Evolutionary conservation across 345 rosid species (phyloP).

Genomic region (Arabidopsis suecica): DNA sequence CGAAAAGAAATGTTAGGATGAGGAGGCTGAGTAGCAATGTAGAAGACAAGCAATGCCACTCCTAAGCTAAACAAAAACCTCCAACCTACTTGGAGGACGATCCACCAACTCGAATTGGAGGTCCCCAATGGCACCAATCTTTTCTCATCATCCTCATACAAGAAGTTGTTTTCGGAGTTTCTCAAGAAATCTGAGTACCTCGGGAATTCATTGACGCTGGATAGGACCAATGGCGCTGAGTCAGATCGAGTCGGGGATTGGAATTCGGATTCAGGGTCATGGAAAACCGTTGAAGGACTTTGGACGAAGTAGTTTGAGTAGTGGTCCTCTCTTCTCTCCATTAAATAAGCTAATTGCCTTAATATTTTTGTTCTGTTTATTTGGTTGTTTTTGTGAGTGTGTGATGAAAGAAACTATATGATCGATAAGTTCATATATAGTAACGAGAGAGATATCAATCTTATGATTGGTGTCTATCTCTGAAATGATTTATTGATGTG

Average conservation of each 20-base stretch:
- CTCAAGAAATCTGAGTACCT: constrained; percentile 60
- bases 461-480: constrained; percentile 15
- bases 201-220: constrained; percentile 49
- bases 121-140: constrained; percentile 58
- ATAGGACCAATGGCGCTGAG: constrained; percentile 38
- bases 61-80: constrained; percentile 73
- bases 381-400: neutral
- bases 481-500: constrained; percentile 5
- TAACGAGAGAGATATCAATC: neutral
- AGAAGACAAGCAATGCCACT: constrained; percentile 80
- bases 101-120: constrained; percentile 61
- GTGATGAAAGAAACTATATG: constrained; percentile 23
- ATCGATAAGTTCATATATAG: constrained; percentile 31
- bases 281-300: constrained; percentile 67
- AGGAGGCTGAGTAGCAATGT: constrained; percentile 82
- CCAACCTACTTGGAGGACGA: constrained; percentile 71
- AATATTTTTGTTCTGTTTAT: constrained; percentile 28
- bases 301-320: constrained; percentile 66
- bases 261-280: constrained; percentile 42
- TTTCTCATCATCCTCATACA: constrained; percentile 47
- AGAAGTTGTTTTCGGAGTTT: constrained; percentile 53
- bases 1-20: constrained; percentile 65
- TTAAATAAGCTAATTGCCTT: neutral
- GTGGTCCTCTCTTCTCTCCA: constrained; percentile 56
- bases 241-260: constrained; percentile 55